Conservation (phyloP, 805 yeast genomes). For the Candida stauntonica region DNA sequence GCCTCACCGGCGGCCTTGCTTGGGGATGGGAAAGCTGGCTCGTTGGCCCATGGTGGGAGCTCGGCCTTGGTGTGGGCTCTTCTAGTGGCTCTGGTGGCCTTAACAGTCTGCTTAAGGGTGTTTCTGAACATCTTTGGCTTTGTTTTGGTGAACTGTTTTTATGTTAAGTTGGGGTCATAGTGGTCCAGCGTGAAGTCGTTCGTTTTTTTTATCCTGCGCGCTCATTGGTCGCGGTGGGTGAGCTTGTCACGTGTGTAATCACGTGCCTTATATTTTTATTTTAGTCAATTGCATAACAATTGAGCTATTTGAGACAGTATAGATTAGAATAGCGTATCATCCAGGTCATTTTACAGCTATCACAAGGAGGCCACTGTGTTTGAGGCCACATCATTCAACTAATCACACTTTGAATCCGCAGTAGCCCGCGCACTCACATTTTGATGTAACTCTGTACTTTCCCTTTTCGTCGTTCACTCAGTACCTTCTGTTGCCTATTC, state of each 20-base stretch:
- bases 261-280: no score
- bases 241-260: no score
- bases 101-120: slow-evolving; percentile 23
- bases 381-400: neutral
- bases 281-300: no score
- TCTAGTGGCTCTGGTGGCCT: slow-evolving; percentile 22
- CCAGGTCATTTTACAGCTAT: no score
- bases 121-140: slow-evolving; percentile 40
- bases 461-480: slow-evolving; percentile 2
- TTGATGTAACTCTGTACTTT: slow-evolving; percentile 9
- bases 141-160: slow-evolving; percentile 1
- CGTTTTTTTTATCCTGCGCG: slow-evolving; percentile 16
- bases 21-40: slow-evolving; percentile 44
- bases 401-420: neutral
- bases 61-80: slow-evolving; percentile 22
- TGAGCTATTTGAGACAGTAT: no score
- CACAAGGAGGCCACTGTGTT: neutral
- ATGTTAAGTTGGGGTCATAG: no score
- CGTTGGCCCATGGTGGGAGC: slow-evolving; percentile 38
- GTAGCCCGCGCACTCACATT: neutral
- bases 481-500: neutral
- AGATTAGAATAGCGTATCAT: no score
- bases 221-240: slow-evolving; percentile 11
- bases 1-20: slow-evolving; percentile 53
- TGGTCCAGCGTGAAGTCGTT: slow-evolving; percentile 8